Evolutionary conservation across 371 early-diverging fungal species (phyloP), one percentile per base, ranked within the genome.

Genomic region (Mortierella sp.): DNA sequence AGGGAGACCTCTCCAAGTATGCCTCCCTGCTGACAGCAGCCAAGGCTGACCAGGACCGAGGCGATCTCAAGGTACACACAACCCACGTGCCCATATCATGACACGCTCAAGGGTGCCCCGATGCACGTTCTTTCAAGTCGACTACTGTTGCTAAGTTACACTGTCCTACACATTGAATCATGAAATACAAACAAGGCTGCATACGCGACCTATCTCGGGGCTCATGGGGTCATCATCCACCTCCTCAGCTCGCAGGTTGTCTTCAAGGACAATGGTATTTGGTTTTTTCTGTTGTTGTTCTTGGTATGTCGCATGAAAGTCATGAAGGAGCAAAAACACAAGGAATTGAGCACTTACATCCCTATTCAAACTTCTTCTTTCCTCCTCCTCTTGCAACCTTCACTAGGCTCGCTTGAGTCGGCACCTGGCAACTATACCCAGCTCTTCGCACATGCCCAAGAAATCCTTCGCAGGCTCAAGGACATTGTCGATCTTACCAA

Each of bases 371-470:
- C 64, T 61, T 21, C 61, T 8, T 8, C 43, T 43, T 43, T 59
- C 64, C 26, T 26, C 55, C 9, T 37, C 6, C 21, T 64, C 31
- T 37, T 37, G 1, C 24, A 26, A 59, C 26, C 61, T 4, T 61
- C 24, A 37, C n/a, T 67, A 83, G 83, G 43, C 37, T 73, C 75
- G 55, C 51, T 85, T 50, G 77, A 78, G 26, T 75, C 81, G 2
- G 40, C 28, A 16, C 86, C 86, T 34, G 77, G 70, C 37, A 78
- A 81, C 53, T 79, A 73, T 70, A 53, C 55, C 51, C 78, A 78
- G 40, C 79, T 85, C 54, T 16, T 81, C 34, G 74, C 76, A 3
- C 81, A 85, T 57, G 81, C 77, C 24, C 86, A 81, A 55, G 86
- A 85, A 46, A 79, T 79, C 46, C 75, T 85, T 40, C 79, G 76